phyloP scores from a whole-genome alignment of 1,139 yeast genomes.

The Yarrowia galli region DNA sequence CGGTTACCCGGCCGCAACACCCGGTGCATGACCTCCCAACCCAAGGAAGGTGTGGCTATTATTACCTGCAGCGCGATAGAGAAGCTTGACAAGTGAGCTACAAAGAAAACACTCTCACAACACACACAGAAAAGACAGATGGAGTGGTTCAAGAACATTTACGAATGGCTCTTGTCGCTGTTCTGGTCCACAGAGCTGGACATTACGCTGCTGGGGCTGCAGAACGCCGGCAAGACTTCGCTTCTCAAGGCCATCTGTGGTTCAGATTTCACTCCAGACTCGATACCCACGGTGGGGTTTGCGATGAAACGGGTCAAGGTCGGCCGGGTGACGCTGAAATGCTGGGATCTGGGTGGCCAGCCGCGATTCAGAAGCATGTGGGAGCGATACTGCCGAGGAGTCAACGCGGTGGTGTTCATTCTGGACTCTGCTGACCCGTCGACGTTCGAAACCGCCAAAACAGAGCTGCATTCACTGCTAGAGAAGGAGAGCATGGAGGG shows the following conservation, averaged over 20 bases:
- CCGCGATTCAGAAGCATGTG: constrained; percentile 54
- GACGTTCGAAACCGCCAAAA: constrained; percentile 48
- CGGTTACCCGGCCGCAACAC: constrained; percentile 3
- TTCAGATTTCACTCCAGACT: constrained; percentile 51
- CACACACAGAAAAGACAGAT: background rate
- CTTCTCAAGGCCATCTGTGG: constrained; percentile 51
- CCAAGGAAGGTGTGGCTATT: constrained; percentile 6
- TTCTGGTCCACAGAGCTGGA: constrained; percentile 50
- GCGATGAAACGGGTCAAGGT: constrained; percentile 52
- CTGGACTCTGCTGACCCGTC: constrained; percentile 52
- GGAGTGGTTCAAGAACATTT: constrained; percentile 36
- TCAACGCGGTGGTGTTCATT: constrained; percentile 53
- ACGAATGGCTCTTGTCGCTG: constrained; percentile 44
- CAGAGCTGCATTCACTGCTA: constrained; percentile 50
- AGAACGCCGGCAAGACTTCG: constrained; percentile 54
- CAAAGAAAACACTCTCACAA: background rate
- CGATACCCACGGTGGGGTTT: constrained; percentile 55
- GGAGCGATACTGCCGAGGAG: constrained; percentile 55
- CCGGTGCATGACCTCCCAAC: constrained; percentile 4
- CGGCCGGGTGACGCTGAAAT: constrained; percentile 53
- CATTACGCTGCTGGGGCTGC: constrained; percentile 52
- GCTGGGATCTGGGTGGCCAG: constrained; percentile 56
- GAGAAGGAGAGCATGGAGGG: constrained; percentile 49
- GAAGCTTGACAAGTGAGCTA: background rate
- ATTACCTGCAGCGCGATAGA: constrained; percentile 2